phyloP scores from a whole-genome alignment of 805 yeast genomes.

The Candida sanyiensis region DNA sequence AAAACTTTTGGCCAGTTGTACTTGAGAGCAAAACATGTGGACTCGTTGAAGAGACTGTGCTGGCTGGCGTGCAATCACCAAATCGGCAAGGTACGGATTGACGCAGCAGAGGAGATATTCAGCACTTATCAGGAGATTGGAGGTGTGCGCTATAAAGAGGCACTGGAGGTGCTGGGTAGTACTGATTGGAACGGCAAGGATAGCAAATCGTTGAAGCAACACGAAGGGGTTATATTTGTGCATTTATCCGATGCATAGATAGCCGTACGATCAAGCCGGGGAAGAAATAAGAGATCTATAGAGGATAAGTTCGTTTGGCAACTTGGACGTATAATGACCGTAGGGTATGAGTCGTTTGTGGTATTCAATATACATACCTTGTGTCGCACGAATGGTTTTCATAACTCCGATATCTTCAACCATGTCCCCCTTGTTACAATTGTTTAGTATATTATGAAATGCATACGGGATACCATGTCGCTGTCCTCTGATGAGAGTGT shows the following conservation, averaged over 20 bases:
- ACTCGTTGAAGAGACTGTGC: constrained; percentile 19
- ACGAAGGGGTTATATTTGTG: background rate
- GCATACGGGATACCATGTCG: too few species aligned
- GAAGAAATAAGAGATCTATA: too few species aligned
- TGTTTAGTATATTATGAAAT: too few species aligned
- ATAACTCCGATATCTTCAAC: too few species aligned
- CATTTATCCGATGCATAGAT: background rate
- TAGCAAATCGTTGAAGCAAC: background rate
- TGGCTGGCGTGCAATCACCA: constrained; percentile 32
- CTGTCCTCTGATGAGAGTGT: too few species aligned
- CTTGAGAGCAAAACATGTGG: constrained; percentile 11
- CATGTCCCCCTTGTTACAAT: too few species aligned
- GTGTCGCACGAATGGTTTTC: too few species aligned
- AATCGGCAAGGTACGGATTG: constrained; percentile 28
- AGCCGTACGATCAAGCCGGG: too few species aligned
- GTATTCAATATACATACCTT: too few species aligned
- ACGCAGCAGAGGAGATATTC: constrained; percentile 39
- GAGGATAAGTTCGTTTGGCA: too few species aligned
- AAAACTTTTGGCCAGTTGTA: constrained; percentile 39
- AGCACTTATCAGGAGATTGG: constrained; percentile 30
- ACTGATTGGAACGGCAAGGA: constrained; percentile 16
- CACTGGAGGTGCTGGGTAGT: constrained; percentile 10
- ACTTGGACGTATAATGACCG: too few species aligned
- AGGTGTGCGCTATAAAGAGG: constrained; percentile 22
- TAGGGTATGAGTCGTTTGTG: too few species aligned